phyloP scores from a whole-genome alignment of 2,329 filamentous ascomycete species.

The Penicillium sp. region DNA sequence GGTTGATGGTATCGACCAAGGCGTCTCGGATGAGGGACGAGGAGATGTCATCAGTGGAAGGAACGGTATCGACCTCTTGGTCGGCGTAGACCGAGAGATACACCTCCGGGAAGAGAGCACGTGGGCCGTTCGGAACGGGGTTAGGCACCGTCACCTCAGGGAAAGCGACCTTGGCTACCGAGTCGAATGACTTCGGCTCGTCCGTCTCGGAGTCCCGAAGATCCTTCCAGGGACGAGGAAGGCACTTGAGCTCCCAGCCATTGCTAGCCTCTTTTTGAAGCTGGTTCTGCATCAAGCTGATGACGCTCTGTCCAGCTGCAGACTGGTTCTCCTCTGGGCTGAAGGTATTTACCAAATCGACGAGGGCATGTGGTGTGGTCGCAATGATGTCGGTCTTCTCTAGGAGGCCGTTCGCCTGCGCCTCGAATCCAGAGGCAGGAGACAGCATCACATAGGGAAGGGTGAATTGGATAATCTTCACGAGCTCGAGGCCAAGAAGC shows the following conservation, averaged over 20 bases:
- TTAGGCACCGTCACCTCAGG: constrained; percentile 75
- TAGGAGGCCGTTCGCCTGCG: constrained; percentile 75
- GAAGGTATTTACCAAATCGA: constrained; percentile 84
- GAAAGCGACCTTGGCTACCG: constrained; percentile 71
- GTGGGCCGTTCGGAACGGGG: constrained; percentile 71
- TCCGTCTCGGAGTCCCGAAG: constrained; percentile 38
- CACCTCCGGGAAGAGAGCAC: constrained; percentile 84
- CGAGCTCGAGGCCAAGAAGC: constrained; percentile 74
- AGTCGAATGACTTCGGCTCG: constrained; percentile 60
- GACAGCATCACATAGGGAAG: constrained; percentile 86
- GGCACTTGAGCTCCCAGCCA: constrained; percentile 71
- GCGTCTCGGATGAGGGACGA: constrained; percentile 82
- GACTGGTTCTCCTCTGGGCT: constrained; percentile 62
- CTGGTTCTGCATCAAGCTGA: constrained; percentile 82
- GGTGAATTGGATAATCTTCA: constrained; percentile 94
- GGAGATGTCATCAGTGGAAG: constrained; percentile 71
- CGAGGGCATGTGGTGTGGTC: constrained; percentile 80
- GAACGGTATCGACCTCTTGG: constrained; percentile 87
- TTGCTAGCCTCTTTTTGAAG: constrained; percentile 73
- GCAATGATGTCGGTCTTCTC: constrained; percentile 96
- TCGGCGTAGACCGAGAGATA: constrained; percentile 90
- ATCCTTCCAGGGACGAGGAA: constrained; percentile 58
- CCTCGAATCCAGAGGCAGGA: constrained; percentile 67
- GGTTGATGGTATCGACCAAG: constrained; percentile 89
- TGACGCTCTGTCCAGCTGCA: constrained; percentile 67